Percentiles rank a stretch among this genome's conserved stretches.
Evolutionary conservation across 2,329 filamentous ascomycete species (phyloP).

Genomic region (Neurospora crassa): DNA sequence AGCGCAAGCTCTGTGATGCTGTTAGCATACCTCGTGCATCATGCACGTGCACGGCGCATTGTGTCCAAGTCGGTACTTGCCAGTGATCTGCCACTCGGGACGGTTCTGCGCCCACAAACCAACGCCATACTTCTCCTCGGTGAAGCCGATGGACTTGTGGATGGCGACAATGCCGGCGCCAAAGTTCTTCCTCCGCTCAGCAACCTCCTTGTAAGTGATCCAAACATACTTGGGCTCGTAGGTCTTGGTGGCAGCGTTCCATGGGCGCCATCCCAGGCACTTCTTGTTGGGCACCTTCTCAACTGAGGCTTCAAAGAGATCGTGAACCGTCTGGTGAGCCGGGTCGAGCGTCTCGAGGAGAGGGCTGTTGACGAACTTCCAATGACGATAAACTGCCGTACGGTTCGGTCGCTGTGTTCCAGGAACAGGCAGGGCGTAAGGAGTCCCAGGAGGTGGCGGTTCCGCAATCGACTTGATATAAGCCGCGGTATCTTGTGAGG

Average conservation of each 20-base stretch:
- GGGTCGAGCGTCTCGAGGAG: constrained; percentile 67
- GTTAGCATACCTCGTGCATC: constrained; percentile 10
- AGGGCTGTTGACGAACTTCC: constrained; percentile 60
- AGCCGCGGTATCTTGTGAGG: constrained; percentile 26
- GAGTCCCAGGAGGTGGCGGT: constrained; percentile 62
- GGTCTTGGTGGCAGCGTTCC: constrained; percentile 62
- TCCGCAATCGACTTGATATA: constrained; percentile 44
- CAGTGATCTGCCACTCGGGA: constrained; percentile 79
- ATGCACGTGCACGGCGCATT: not conserved
- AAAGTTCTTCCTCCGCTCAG: constrained; percentile 69
- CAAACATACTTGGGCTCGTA: constrained; percentile 71
- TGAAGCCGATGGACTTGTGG: constrained; percentile 62
- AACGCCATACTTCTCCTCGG: constrained; percentile 58
- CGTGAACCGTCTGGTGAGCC: constrained; percentile 61
- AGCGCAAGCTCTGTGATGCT: constrained; percentile 61
- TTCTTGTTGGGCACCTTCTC: constrained; percentile 54
- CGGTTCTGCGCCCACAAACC: constrained; percentile 83
- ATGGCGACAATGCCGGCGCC: constrained; percentile 79
- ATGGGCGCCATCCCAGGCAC: constrained; percentile 74
- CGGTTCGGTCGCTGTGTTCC: constrained; percentile 65
- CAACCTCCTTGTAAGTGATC: constrained; percentile 74
- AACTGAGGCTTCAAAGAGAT: constrained; percentile 65
- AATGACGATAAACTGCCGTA: constrained; percentile 73
- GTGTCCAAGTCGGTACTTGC: constrained; percentile 32
- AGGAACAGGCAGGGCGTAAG: constrained; percentile 70